Conservation (phyloP, 208 protist species). For the Trypanosoma melophagium region DNA sequence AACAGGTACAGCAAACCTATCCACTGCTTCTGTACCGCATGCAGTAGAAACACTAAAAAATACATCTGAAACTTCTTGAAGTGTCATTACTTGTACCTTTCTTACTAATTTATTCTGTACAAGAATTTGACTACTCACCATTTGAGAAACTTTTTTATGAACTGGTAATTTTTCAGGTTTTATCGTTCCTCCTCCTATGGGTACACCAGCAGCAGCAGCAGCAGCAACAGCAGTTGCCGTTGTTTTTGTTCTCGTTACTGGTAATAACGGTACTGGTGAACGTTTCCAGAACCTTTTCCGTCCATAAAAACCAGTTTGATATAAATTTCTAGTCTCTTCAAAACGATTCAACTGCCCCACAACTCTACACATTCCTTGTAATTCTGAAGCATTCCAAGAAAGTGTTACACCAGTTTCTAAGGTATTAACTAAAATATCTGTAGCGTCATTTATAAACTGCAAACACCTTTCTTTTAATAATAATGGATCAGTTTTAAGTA, state of each 20-base stretch:
- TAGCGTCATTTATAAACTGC: slow-evolving; percentile 9
- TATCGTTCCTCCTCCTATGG: too few relatives aligned
- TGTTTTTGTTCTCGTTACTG: too few relatives aligned
- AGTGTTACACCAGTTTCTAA: background rate
- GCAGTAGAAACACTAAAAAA: slow-evolving; percentile 17
- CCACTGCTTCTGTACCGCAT: slow-evolving; percentile 21
- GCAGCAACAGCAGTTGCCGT: background rate
- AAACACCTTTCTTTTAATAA: slow-evolving; percentile 21
- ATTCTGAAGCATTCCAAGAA: slow-evolving; percentile 9
- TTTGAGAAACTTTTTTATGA: slow-evolving; percentile 5
- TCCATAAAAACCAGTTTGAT: background rate
- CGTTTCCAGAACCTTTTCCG: slow-evolving; percentile 20
- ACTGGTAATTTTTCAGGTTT: too few relatives aligned
- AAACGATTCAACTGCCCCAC: slow-evolving; percentile 12
- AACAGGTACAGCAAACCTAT: slow-evolving; percentile 14
- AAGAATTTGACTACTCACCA: slow-evolving; percentile 8
- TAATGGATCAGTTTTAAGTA: slow-evolving; percentile 15
- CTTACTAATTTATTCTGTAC: background rate
- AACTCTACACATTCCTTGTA: slow-evolving; percentile 19
- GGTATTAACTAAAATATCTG: background rate
- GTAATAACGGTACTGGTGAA: too few relatives aligned
- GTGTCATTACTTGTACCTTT: slow-evolving; percentile 14
- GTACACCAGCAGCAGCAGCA: background rate
- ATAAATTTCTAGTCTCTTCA: slow-evolving; percentile 1
- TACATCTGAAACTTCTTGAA: slow-evolving; percentile 7